phyloP scores from a whole-genome alignment of 1,284 basidiomycete genomes.

The Hortiboletus rubellus region DNA sequence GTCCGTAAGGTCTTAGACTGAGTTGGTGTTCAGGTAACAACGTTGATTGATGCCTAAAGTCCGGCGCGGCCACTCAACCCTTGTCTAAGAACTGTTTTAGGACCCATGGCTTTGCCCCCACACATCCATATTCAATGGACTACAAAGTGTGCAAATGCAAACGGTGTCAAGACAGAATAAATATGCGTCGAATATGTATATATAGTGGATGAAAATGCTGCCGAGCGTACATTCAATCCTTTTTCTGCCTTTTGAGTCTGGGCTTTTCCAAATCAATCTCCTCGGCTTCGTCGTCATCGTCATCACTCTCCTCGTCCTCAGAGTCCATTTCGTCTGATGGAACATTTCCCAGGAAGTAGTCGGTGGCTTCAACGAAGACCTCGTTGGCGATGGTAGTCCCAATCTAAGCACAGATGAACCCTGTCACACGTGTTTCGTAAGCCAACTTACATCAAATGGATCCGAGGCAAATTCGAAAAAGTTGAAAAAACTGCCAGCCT shows the following conservation, averaged over 20 bases:
- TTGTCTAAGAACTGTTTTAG: not conserved
- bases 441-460: constrained; percentile 61
- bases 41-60: not conserved
- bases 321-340: constrained; percentile 58
- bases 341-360: constrained; percentile 71
- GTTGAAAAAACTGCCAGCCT: constrained; percentile 86
- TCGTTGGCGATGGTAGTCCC: constrained; percentile 73
- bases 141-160: not conserved
- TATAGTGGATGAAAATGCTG: constrained; percentile 12
- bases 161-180: constrained; percentile 28
- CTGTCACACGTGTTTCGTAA: not conserved
- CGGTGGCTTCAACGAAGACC: constrained; percentile 74
- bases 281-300: constrained; percentile 68
- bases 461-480: constrained; percentile 73
- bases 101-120: not conserved
- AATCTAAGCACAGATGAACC: constrained; percentile 46
- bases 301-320: constrained; percentile 64
- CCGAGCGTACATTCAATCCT: constrained; percentile 44
- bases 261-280: constrained; percentile 85
- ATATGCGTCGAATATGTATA: constrained; percentile 26
- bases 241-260: constrained; percentile 64
- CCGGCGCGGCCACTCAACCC: not conserved
- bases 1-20: constrained; percentile 38
- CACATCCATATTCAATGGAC: not conserved
- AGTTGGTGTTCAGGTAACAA: constrained; percentile 1